Base-by-base conservation (phyloP, 2,329 filamentous ascomycete species). In the Pestalotiopsis sp. region DNA sequence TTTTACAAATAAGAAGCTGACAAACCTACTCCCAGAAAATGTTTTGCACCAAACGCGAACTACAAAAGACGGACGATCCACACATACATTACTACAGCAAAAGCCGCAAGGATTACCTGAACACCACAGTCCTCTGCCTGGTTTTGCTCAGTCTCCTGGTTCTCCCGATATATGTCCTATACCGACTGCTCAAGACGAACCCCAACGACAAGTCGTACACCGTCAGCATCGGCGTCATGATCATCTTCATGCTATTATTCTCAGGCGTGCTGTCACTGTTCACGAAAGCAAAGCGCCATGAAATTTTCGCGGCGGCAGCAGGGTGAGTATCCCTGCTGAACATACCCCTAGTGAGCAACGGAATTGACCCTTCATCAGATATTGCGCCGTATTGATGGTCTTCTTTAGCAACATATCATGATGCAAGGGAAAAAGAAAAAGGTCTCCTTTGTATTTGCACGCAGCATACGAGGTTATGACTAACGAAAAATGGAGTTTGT, bases 371-470 rank as follows among this genome's bases (percentile, higher is more conserved):
- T n/a, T 17, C 14, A 7, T 17, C 4, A 66, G 64, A n/a, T 66
- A 66, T 12, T 56, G 49, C 23, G 64, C 64, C 4, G 64, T 66
- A 3, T 12, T 66, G 31, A 58, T 66, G 52, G 64, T 66, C 2
- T 66, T 66, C 52, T 66, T 66, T 11, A 58, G 64, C 11, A 66
- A 66, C 23, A 66, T 66, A 4, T 58, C 31, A 25, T n/a, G n/a
- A n/a, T n/a, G n/a, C n/a, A n/a, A n/a, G n/a, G n/a, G n/a, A n/a
- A n/a, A n/a, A n/a, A n/a, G n/a, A n/a, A n/a, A n/a, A n/a, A n/a
- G n/a, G n/a, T n/a, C n/a, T n/a, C n/a, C n/a, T n/a, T n/a, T n/a
- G n/a, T n/a, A n/a, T n/a, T n/a, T n/a, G n/a, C n/a, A n/a, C n/a
- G n/a, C n/a, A n/a, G n/a, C n/a, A n/a, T n/a, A n/a, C n/a, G n/a